Evolutionary conservation across 2,329 filamentous ascomycete genomes (phyloP).

Genomic region (Hysterium pulicare): DNA sequence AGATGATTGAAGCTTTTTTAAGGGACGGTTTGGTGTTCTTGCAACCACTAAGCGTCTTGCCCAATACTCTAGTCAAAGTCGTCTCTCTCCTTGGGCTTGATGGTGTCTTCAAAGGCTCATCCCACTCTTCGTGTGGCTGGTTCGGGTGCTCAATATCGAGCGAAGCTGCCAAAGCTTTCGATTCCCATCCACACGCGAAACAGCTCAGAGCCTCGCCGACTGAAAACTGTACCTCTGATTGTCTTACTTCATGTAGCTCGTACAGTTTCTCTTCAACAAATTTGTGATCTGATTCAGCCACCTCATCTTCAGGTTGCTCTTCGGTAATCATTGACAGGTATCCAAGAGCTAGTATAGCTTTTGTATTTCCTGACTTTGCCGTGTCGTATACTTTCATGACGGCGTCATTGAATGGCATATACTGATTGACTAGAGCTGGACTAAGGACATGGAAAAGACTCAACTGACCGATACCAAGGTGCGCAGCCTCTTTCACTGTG

Average conservation of each 20-base stretch:
- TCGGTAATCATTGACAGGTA: conserved; percentile 65
- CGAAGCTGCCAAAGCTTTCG: conserved; percentile 69
- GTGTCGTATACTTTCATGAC: conserved; percentile 62
- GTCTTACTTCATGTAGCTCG: conserved; percentile 75
- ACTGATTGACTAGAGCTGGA: conserved; percentile 35
- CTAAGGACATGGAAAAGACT: conserved; percentile 57
- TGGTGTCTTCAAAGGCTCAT: conserved; percentile 26
- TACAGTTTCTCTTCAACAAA: conserved; percentile 67
- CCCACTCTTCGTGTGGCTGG: conserved; percentile 30
- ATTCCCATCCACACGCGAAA: conserved; percentile 76
- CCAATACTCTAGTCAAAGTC: conserved; percentile 57
- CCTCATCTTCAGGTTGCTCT: conserved; percentile 31
- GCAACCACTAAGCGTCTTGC: conserved; percentile 73
- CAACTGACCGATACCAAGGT: conserved; percentile 59
- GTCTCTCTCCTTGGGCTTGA: conserved; percentile 29
- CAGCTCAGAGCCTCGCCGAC: conserved; percentile 85
- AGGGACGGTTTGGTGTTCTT: conserved; percentile 83
- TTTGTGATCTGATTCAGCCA: conserved; percentile 41
- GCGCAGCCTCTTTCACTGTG: conserved; percentile 55
- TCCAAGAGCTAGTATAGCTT: conserved; percentile 76
- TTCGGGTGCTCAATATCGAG: conserved; percentile 66
- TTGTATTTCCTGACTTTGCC: conserved; percentile 71
- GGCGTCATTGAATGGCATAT: conserved; percentile 45
- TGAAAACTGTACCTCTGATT: conserved; percentile 84
- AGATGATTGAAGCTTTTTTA: conserved; percentile 89